phyloP scores from a whole-genome alignment of 1,139 yeast species.

The Candida glucosophila region DNA sequence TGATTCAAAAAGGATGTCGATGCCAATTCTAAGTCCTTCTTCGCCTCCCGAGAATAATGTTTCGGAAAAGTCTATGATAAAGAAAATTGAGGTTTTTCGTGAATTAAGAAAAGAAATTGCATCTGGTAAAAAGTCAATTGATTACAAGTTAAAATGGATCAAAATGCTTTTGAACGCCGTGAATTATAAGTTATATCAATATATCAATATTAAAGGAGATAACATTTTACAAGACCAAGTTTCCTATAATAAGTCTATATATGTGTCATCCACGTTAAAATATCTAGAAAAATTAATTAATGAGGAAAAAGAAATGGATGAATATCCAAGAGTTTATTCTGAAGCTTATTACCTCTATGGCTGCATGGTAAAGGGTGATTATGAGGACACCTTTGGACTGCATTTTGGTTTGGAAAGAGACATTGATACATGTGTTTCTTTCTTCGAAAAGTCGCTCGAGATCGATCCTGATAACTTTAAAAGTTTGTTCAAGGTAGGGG shows the following conservation, averaged over 20 bases:
- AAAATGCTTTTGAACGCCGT: slow-evolving; percentile 36
- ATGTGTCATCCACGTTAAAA: slow-evolving; percentile 32
- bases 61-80: slow-evolving; percentile 18
- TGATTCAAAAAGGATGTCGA: slow-evolving; percentile 2
- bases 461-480: slow-evolving; percentile 25
- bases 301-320: no score
- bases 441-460: slow-evolving; percentile 25
- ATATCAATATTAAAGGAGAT: slow-evolving; percentile 39
- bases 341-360: slow-evolving; percentile 31
- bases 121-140: slow-evolving; percentile 36
- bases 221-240: slow-evolving; percentile 24
- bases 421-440: slow-evolving; percentile 21
- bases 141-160: slow-evolving; percentile 37
- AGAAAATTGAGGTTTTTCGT: slow-evolving; percentile 28
- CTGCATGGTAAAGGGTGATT: slow-evolving; percentile 31
- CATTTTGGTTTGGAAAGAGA: slow-evolving; percentile 29
- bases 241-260: slow-evolving; percentile 24
- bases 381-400: slow-evolving; percentile 22
- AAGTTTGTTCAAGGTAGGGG: slow-evolving; percentile 33
- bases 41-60: no score
- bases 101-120: slow-evolving; percentile 30
- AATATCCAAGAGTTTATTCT: slow-evolving; percentile 17
- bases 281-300: slow-evolving; percentile 31
- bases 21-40: slow-evolving; percentile 3
- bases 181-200: slow-evolving; percentile 31